Evolutionary conservation across 2,329 filamentous ascomycete genomes (phyloP).

Genomic region (Claviceps capensis): DNA sequence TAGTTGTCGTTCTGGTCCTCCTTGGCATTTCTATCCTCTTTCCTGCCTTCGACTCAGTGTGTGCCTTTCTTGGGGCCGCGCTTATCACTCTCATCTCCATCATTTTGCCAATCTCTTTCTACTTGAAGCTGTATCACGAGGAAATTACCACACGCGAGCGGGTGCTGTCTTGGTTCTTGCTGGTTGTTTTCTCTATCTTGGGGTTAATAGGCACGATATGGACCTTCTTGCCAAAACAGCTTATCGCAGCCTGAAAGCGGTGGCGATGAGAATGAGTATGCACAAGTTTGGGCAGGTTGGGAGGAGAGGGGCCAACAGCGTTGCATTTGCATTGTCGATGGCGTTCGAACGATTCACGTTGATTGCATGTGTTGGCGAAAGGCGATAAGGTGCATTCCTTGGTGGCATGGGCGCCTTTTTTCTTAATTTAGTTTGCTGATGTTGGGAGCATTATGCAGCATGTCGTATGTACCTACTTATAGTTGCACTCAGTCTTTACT

Average conservation of each 20-base stretch:
- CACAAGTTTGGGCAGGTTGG: background rate
- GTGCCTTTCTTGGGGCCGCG: conserved; percentile 79
- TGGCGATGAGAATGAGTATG: background rate
- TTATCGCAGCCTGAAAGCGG: conserved; percentile 34
- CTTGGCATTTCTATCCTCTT: conserved; percentile 56
- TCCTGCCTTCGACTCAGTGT: conserved; percentile 78
- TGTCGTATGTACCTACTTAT: no score
- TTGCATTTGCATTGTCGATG: no score
- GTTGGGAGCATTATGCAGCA: no score
- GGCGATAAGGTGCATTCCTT: no score
- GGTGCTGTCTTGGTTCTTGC: conserved; percentile 51
- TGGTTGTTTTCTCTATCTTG: conserved; percentile 54
- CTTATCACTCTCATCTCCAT: conserved; percentile 92
- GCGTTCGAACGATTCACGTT: no score
- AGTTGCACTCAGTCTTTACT: no score
- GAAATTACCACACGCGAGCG: conserved; percentile 54
- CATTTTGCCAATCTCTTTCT: conserved; percentile 75
- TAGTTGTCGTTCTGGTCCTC: conserved; percentile 57
- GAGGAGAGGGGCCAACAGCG: no score
- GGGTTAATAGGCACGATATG: conserved; percentile 71
- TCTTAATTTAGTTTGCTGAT: no score
- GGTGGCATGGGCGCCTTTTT: no score
- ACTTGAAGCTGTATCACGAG: conserved; percentile 74
- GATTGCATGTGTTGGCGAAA: background rate
- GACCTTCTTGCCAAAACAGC: conserved; percentile 71